Evolutionary conservation across 257 asterid genomes (phyloP).

Genomic region (Solanum arcanum): DNA sequence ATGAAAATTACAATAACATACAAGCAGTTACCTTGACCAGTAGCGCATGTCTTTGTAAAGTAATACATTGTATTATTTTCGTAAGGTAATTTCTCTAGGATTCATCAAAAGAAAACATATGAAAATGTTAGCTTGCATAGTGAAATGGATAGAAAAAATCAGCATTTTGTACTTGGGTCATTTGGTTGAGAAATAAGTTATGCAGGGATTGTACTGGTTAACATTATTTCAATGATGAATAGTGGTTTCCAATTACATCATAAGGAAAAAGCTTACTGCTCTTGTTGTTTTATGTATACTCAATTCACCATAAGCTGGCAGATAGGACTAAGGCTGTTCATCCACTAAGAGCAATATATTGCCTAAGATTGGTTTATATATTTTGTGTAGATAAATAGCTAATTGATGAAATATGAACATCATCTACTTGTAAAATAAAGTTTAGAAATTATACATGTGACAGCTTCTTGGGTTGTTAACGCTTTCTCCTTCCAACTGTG

Average conservation of each 20-base stretch:
- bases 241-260: background rate
- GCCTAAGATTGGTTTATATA: background rate
- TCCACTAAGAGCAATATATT: background rate
- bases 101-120: background rate
- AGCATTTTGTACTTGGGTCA: background rate
- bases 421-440: background rate
- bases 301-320: background rate
- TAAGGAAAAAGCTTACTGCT: background rate
- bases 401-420: background rate
- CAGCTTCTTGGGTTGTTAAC: background rate
- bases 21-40: background rate
- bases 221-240: background rate
- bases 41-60: background rate
- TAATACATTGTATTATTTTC: background rate
- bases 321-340: background rate
- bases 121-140: background rate
- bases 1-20: background rate
- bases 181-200: background rate
- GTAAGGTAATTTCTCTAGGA: background rate
- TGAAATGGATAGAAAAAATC: background rate
- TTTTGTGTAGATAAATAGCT: background rate
- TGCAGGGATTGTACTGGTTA: background rate
- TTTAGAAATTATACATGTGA: background rate
- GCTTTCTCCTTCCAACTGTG: background rate
- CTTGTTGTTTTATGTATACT: background rate